phyloP scores from a whole-genome alignment of 1,284 basidiomycete species.

The Melampsora larici-populina region DNA sequence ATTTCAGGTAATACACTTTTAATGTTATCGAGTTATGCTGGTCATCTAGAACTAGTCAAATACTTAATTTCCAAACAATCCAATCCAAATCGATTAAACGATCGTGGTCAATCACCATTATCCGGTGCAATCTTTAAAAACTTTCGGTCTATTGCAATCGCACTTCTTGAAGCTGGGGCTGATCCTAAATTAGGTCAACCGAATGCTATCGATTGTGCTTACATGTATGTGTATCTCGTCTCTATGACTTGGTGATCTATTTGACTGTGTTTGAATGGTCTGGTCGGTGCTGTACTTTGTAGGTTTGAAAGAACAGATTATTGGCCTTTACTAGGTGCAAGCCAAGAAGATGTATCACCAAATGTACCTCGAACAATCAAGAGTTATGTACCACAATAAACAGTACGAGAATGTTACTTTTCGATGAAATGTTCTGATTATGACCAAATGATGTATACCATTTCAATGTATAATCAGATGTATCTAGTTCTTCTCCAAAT shows the following conservation, averaged over 20 bases:
- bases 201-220: constrained; percentile 66
- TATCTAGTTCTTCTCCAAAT: too few species aligned
- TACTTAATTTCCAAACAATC: constrained; percentile 57
- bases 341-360: not conserved
- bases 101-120: constrained; percentile 71
- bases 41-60: constrained; percentile 63
- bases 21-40: constrained; percentile 78
- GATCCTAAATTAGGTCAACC: constrained; percentile 68
- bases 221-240: constrained; percentile 49
- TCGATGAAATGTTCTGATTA: too few species aligned
- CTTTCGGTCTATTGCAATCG: constrained; percentile 63
- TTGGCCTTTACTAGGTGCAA: constrained; percentile 13
- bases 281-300: too few species aligned
- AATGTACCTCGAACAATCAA: constrained; percentile 12
- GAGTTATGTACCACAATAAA: not conserved
- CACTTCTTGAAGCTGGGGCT: constrained; percentile 65
- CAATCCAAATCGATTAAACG: constrained; percentile 62
- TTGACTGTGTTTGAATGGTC: too few species aligned
- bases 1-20: constrained; percentile 58
- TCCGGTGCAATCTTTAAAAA: constrained; percentile 79
- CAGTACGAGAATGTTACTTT: too few species aligned
- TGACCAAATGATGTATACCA: too few species aligned
- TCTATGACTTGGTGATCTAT: too few species aligned
- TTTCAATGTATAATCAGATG: too few species aligned
- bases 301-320: constrained; percentile 24